Conservation (phyloP, 2,329 filamentous ascomycete species). For the Penicillium sp. region DNA sequence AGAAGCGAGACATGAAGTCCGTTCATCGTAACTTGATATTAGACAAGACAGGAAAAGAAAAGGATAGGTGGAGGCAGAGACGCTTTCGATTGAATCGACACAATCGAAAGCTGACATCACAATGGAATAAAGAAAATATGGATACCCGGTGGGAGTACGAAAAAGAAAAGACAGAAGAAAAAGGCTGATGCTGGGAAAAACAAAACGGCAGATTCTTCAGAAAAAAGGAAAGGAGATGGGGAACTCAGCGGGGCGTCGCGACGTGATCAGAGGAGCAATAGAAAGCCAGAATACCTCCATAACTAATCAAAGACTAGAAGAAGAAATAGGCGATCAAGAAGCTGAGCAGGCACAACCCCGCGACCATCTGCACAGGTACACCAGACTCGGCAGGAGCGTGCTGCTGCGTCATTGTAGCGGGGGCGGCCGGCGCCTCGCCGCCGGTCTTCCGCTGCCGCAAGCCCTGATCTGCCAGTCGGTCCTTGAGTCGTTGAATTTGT, state of each 20-base stretch:
- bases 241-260: conserved; percentile 18
- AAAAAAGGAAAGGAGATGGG: conserved; percentile 20
- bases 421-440: conserved; percentile 51
- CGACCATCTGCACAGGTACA: conserved; percentile 82
- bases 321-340: conserved; percentile 96
- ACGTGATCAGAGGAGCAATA: conserved; percentile 20
- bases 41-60: conserved; percentile 20
- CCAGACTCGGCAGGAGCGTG: conserved; percentile 62
- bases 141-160: conserved; percentile 14
- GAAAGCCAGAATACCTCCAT: conserved; percentile 14
- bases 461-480: conserved; percentile 64
- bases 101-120: conserved; percentile 1
- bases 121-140: conserved; percentile 17
- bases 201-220: conserved; percentile 25
- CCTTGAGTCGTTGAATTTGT: conserved; percentile 66
- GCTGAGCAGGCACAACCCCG: conserved; percentile 78
- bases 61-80: conserved; percentile 8
- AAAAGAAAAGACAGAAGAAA: conserved; percentile 17
- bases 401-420: conserved; percentile 54
- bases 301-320: conserved; percentile 61
- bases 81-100: background rate
- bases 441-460: conserved; percentile 76
- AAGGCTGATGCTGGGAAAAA: conserved; percentile 29
- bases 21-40: conserved; percentile 27
- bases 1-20: conserved; percentile 21